These are phyloP conservation scores for Sporisorium graminicola DNA, from an alignment of 1,284 basidiomycete species.

Conservation along the genomic window DNA sequence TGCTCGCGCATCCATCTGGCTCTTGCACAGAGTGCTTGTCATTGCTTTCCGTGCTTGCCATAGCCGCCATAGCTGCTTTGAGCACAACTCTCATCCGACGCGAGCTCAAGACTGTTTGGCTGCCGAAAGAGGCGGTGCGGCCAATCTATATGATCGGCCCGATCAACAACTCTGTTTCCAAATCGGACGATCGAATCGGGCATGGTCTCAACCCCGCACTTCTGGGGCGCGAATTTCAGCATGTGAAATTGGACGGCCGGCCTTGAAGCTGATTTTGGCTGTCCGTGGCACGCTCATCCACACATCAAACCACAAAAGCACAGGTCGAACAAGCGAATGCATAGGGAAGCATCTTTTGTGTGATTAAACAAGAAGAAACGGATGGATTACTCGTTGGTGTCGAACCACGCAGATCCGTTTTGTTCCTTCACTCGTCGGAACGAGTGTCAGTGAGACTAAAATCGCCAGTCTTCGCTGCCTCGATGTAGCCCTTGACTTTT, in stretches of 20 bases:
- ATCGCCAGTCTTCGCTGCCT: constrained; percentile 63
- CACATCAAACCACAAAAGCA: too few relatives aligned
- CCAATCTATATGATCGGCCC: background rate
- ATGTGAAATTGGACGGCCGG: too few relatives aligned
- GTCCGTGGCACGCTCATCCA: too few relatives aligned
- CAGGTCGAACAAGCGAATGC: too few relatives aligned
- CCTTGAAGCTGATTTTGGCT: too few relatives aligned
- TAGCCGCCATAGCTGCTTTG: background rate
- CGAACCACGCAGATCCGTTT: background rate
- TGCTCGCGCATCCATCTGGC: background rate
- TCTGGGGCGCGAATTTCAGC: too few relatives aligned
- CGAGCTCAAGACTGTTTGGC: background rate
- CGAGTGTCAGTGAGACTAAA: constrained; percentile 59
- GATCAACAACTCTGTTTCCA: background rate
- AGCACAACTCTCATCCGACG: background rate
- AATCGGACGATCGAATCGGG: background rate
- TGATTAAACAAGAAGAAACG: background rate
- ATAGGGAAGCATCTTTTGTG: background rate
- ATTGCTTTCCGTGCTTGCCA: background rate
- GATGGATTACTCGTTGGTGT: background rate
- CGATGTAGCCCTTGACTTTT: constrained; percentile 67
- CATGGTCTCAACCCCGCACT: too few relatives aligned
- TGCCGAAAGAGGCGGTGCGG: background rate
- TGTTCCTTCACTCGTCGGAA: constrained; percentile 57
- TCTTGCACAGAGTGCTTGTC: too few relatives aligned